Base-by-base conservation (phyloP, 1,284 basidiomycete genomes). In the Sparassis latifolia region DNA sequence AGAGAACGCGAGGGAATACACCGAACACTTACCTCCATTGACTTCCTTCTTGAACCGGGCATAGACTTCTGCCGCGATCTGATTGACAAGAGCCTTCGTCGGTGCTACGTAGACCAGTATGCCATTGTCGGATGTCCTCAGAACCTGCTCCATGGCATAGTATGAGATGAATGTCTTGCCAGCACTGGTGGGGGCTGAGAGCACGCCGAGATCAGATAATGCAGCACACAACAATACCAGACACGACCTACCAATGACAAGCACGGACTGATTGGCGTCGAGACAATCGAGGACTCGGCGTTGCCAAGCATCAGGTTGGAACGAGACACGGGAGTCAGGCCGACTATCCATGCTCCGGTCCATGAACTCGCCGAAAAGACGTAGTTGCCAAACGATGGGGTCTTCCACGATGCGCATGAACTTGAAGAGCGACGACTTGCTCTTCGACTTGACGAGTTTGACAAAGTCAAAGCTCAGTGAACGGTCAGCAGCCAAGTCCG, bases 161-260 rank as follows among this genome's bases (percentile, higher is more conserved):
- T 75, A 87, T 2, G 82, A 84, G 42, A 88, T 85, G 61, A 88
- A 87, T 0, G 86, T 87, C 63, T 87, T 88, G 33, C 84, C 82
- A 0, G 82, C 82, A 66, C 80, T 83, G 0, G 80, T 84, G 0
- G 82, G 82, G 1, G 82, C 82, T 82, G 43, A 5, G 55, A 10
- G 42, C 33, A 45, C 27, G 10, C 5, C 20, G 5, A 28, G 7
- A 38, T 38, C 7, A 38, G 35, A 33, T 40, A 32, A 52, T 5
- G 10, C 30, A 20, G 32, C 31, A 29, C 2, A 32, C 9, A 10
- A 42, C 27, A 7, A 10, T 33, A 28, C 20, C 20, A 20, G 20
- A 20, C 20, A 20, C 20, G 10, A 66, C 79, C 52, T 43, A 82
- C 79, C 85, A 47, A 86, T 79, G 12, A 84, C 83, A 2, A 87